phyloP scores from a whole-genome alignment of 2,329 filamentous ascomycete genomes.

The Coniochaeta sp. region DNA sequence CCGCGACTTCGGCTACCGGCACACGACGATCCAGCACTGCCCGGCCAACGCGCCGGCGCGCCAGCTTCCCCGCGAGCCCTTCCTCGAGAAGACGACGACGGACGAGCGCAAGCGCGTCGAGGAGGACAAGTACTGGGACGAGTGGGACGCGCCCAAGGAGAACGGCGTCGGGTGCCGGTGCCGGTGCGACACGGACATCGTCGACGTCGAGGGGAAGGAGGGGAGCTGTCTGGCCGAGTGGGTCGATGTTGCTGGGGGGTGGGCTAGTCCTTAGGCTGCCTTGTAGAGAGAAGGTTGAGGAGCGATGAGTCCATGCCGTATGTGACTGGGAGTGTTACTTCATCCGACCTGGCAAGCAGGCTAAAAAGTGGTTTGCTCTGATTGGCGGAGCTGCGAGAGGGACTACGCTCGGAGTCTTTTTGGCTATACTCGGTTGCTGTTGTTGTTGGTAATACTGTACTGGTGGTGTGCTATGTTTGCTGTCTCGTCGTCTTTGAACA shows the following conservation, averaged over 20 bases:
- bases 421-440: background rate
- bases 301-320: too few species aligned
- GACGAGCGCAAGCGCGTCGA: constrained; percentile 80
- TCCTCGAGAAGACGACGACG: constrained; percentile 70
- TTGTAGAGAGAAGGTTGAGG: too few species aligned
- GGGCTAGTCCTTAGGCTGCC: constrained; percentile 57
- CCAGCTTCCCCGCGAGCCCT: constrained; percentile 75
- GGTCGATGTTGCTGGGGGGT: constrained; percentile 95
- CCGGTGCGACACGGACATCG: constrained; percentile 93
- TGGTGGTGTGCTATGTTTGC: too few species aligned
- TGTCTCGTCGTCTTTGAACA: too few species aligned
- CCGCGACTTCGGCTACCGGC: constrained; percentile 95
- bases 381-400: too few species aligned
- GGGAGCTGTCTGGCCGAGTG: constrained; percentile 92
- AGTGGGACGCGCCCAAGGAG: constrained; percentile 79
- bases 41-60: constrained; percentile 88
- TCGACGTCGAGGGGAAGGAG: constrained; percentile 95
- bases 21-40: constrained; percentile 98
- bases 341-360: too few species aligned
- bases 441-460: background rate
- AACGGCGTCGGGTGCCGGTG: constrained; percentile 96
- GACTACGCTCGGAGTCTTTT: too few species aligned
- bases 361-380: too few species aligned
- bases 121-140: constrained; percentile 95
- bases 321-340: too few species aligned